Evolutionary conservation across 768 basidiomycete species (phyloP).

Genomic region (Dentipellis sp.): DNA sequence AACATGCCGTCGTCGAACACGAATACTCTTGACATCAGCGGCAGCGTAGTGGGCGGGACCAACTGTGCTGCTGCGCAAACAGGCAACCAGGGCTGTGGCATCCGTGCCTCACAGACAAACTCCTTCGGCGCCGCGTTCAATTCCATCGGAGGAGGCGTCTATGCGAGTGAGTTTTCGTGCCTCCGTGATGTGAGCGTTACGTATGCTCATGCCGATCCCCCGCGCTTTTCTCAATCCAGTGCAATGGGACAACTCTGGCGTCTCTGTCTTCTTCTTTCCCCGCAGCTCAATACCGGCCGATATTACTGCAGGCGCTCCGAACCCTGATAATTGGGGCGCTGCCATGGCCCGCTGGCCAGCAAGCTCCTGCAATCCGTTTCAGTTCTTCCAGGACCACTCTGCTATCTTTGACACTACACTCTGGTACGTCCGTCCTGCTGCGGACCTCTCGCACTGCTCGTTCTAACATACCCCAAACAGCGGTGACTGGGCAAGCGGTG

Average conservation of each 20-base stretch:
- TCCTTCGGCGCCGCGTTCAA: conserved; percentile 89
- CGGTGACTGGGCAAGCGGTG: conserved; percentile 83
- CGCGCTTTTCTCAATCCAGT: conserved; percentile 28
- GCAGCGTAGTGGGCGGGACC: conserved; percentile 56
- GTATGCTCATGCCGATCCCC: background rate
- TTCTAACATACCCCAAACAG: conserved; percentile 25
- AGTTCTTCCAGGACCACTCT: conserved; percentile 70
- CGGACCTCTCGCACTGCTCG: conserved; percentile 11
- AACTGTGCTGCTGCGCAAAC: conserved; percentile 67
- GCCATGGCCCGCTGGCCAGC: conserved; percentile 79
- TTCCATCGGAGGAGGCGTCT: conserved; percentile 75
- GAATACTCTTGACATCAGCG: conserved; percentile 44
- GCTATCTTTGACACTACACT: conserved; percentile 83
- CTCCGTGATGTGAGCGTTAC: background rate
- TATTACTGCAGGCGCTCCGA: conserved; percentile 61
- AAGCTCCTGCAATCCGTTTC: conserved; percentile 60
- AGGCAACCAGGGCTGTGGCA: conserved; percentile 75
- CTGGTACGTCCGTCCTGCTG: conserved; percentile 38
- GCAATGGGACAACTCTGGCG: conserved; percentile 70
- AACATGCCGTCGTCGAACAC: conserved; percentile 41
- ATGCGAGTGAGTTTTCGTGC: conserved; percentile 58
- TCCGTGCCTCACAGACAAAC: conserved; percentile 46
- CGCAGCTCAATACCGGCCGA: conserved; percentile 68
- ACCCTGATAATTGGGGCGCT: conserved; percentile 67
- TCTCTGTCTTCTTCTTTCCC: conserved; percentile 78